phyloP scores from a whole-genome alignment of 2,329 filamentous ascomycete species.

The Fusarium sp. region DNA sequence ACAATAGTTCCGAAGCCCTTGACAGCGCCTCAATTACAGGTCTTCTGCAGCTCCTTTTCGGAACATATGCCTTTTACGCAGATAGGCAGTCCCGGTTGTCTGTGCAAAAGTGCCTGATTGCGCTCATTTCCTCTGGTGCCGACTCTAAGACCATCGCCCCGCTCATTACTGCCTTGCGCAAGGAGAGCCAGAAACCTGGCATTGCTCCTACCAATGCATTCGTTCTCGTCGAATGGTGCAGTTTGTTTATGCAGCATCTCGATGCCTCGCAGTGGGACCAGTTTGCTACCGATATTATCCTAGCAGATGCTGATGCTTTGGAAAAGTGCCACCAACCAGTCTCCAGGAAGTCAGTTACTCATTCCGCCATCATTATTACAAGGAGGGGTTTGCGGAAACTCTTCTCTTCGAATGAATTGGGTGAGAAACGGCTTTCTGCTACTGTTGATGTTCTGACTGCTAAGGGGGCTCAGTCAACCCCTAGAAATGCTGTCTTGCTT shows the following conservation, averaged over 20 bases:
- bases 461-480: slow-evolving; percentile 72
- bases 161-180: slow-evolving; percentile 74
- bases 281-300: slow-evolving; percentile 73
- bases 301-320: slow-evolving; percentile 77
- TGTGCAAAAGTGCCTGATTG: slow-evolving; percentile 81
- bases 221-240: slow-evolving; percentile 91
- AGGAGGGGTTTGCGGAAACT: slow-evolving; percentile 83
- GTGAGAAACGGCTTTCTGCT: slow-evolving; percentile 70
- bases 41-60: slow-evolving; percentile 81
- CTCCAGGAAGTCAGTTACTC: slow-evolving; percentile 72
- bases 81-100: slow-evolving; percentile 87
- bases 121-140: slow-evolving; percentile 69
- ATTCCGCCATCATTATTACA: slow-evolving; percentile 81
- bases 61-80: slow-evolving; percentile 86
- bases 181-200: slow-evolving; percentile 79
- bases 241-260: slow-evolving; percentile 79
- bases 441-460: slow-evolving; percentile 75
- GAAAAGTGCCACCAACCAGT: slow-evolving; percentile 80
- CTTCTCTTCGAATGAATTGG: slow-evolving; percentile 67
- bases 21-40: slow-evolving; percentile 61
- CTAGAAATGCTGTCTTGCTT: slow-evolving; percentile 80
- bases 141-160: slow-evolving; percentile 68
- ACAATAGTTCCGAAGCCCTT: slow-evolving; percentile 54
- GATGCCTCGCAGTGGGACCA: slow-evolving; percentile 71
- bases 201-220: slow-evolving; percentile 86